These are phyloP conservation scores for Arctium minus DNA, from an alignment of 129 eudicot species.

Conservation along the genomic window DNA sequence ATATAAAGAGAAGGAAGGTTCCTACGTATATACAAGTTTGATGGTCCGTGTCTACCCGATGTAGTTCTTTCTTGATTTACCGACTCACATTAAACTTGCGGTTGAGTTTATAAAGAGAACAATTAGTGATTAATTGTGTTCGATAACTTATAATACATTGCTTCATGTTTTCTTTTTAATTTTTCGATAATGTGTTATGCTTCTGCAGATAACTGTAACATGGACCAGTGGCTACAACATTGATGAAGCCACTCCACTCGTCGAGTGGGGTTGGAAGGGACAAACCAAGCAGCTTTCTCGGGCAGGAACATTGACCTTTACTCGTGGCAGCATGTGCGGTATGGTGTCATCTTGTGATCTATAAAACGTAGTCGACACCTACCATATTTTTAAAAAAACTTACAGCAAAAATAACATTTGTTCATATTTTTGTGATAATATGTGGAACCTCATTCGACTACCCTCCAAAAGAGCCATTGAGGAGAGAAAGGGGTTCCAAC, in stretches of 20 bases:
- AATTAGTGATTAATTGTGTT: too few relatives aligned
- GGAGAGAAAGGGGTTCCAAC: too few relatives aligned
- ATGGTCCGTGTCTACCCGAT: too few relatives aligned
- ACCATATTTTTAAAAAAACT: background rate
- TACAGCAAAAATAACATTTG: background rate
- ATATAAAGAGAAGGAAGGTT: too few relatives aligned
- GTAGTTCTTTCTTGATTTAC: too few relatives aligned
- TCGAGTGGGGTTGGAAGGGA: conserved; percentile 64
- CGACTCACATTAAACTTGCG: too few relatives aligned
- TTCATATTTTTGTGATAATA: background rate
- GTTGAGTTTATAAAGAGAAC: too few relatives aligned
- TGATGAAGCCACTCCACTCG: conserved; percentile 76
- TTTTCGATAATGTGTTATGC: background rate
- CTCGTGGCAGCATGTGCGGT: conserved; percentile 78
- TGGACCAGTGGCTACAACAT: conserved; percentile 95
- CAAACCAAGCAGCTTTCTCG: conserved; percentile 43
- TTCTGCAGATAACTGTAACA: conserved; percentile 75
- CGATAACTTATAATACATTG: too few relatives aligned
- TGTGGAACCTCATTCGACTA: too few relatives aligned
- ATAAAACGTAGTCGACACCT: background rate
- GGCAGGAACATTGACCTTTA: conserved; percentile 73
- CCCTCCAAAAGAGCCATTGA: too few relatives aligned
- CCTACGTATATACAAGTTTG: too few relatives aligned
- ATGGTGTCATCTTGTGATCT: conserved; percentile 10
- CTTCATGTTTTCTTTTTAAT: background rate